Evolutionary conservation across 139 green algal genomes (phyloP).

Genomic region (Dunaliella sp.): DNA sequence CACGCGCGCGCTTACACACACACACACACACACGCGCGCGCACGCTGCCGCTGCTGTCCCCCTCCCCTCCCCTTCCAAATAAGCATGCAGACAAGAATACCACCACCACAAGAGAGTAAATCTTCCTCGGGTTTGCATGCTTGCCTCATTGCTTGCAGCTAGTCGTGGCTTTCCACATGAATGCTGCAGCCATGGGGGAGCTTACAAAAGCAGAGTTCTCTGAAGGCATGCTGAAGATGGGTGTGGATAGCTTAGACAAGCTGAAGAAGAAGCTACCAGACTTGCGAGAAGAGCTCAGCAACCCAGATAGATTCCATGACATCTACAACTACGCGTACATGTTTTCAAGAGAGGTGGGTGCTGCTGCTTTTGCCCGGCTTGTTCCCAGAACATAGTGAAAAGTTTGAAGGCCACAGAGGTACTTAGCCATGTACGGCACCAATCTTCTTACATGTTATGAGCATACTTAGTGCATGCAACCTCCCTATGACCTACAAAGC

Average conservation of each 20-base stretch:
- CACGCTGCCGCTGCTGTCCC: too few species aligned
- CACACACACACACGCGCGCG: too few species aligned
- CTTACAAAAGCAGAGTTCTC: slow-evolving; percentile 80
- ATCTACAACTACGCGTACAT: slow-evolving; percentile 84
- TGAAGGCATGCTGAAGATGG: slow-evolving; percentile 57
- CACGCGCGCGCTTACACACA: too few species aligned
- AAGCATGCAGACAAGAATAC: too few species aligned
- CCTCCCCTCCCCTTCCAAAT: too few species aligned
- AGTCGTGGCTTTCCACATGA: slow-evolving; percentile 82
- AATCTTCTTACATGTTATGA: not conserved
- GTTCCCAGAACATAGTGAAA: too few species aligned
- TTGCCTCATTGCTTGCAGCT: slow-evolving; percentile 53
- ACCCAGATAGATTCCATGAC: slow-evolving; percentile 60
- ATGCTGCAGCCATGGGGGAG: slow-evolving; percentile 85
- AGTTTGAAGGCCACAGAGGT: too few species aligned
- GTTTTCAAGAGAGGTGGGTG: slow-evolving; percentile 70
- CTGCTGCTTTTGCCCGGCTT: too few species aligned
- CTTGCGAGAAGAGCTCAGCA: slow-evolving; percentile 63
- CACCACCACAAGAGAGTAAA: too few species aligned
- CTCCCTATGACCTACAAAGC: too few species aligned
- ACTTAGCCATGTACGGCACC: not conserved
- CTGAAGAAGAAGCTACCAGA: slow-evolving; percentile 66
- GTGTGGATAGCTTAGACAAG: slow-evolving; percentile 62
- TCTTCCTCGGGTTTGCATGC: too few species aligned
- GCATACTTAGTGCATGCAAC: too few species aligned